phyloP scores from a whole-genome alignment of 73 alveolate species.

The Breviolum minutum region DNA sequence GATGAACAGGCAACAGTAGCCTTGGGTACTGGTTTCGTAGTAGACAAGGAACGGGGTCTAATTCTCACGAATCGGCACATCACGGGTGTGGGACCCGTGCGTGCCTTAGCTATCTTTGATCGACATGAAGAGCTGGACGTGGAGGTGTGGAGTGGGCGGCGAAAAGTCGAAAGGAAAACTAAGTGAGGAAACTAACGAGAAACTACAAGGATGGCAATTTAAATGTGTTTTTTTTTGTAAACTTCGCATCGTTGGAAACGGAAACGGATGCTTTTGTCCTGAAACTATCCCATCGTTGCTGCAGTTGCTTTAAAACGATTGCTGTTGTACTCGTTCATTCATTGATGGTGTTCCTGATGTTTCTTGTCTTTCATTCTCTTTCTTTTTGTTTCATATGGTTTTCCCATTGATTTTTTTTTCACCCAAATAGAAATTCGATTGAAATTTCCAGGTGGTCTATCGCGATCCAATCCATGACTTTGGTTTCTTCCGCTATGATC shows the following conservation, averaged over 20 bases:
- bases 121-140: conserved; percentile 93
- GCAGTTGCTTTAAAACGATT: background rate
- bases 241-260: no score
- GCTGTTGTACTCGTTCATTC: background rate
- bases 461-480: conserved; percentile 95
- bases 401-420: no score
- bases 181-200: no score
- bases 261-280: background rate
- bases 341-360: no score
- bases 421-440: no score
- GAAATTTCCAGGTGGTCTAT: conserved; percentile 46
- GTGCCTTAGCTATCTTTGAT: conserved; percentile 87
- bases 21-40: conserved; percentile 94
- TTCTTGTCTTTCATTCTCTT: background rate
- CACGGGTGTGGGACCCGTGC: conserved; percentile 95
- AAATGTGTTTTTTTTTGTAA: no score
- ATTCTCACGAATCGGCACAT: conserved; percentile 94
- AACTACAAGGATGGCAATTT: no score
- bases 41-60: conserved; percentile 78
- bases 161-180: background rate
- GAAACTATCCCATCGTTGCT: background rate
- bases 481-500: conserved; percentile 93
- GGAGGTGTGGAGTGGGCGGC: background rate
- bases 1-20: conserved; percentile 90
- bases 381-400: background rate